A percentile compares a stretch with the other conserved stretches of the same genome.
Evolutionary conservation across 1,284 basidiomycete genomes (phyloP).

Genomic region (Phellopilus nigrolimitatus): DNA sequence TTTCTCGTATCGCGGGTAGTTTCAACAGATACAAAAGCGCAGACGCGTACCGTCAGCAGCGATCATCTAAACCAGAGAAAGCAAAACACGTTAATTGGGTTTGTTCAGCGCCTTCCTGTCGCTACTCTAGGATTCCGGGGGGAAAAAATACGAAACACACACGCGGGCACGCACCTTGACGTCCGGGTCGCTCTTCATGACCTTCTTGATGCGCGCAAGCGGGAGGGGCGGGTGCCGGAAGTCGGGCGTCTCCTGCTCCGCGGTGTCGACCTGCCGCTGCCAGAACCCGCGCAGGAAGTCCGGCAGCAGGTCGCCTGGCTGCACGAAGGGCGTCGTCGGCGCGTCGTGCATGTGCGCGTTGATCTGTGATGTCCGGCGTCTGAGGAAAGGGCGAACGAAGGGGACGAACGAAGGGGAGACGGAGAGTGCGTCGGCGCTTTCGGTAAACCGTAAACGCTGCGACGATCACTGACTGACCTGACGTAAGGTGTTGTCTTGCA

Average conservation of each 20-base stretch:
- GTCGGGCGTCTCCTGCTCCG: slow-evolving; percentile 79
- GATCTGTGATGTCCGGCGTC: too few species aligned
- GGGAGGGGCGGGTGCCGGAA: slow-evolving; percentile 84
- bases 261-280: slow-evolving; percentile 76
- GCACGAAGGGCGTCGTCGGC: slow-evolving; percentile 43
- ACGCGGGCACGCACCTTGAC: slow-evolving; percentile 65
- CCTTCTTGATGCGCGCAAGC: slow-evolving; percentile 91
- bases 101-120: slow-evolving; percentile 4
- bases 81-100: slow-evolving; percentile 4
- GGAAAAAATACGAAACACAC: too few species aligned
- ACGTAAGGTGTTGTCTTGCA: too few species aligned
- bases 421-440: too few species aligned
- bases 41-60: slow-evolving; percentile 76
- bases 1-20: slow-evolving; percentile 16
- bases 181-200: slow-evolving; percentile 97
- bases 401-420: too few species aligned
- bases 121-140: too few species aligned
- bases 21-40: slow-evolving; percentile 1
- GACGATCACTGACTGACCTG: too few species aligned
- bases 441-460: too few species aligned
- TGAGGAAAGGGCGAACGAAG: too few species aligned
- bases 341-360: slow-evolving; percentile 13
- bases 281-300: slow-evolving; percentile 79
- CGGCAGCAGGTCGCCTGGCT: slow-evolving; percentile 70
- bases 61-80: slow-evolving; percentile 68